Percentiles rank a stretch among this genome's conserved stretches.
Evolutionary conservation across 768 basidiomycete genomes (phyloP).

Genomic region (Boletus pseudo-olivaceus): DNA sequence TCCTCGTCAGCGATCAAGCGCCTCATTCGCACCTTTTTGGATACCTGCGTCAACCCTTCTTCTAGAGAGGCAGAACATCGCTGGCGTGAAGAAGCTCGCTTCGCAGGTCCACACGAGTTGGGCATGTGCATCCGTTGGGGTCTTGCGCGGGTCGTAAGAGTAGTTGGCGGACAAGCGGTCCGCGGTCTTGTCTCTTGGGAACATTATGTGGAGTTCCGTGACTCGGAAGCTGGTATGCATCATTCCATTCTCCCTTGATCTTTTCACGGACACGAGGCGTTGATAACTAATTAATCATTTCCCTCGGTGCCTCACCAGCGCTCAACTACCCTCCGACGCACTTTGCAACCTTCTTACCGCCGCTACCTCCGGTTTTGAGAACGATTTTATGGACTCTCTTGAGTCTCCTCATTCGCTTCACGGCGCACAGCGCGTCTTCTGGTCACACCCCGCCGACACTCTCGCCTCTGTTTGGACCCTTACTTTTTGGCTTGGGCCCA

Average conservation of each 20-base stretch:
- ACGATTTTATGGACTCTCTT: slow-evolving; percentile 67
- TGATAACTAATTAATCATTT: slow-evolving; percentile 17
- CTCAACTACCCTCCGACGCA: slow-evolving; percentile 66
- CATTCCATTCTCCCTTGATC: slow-evolving; percentile 17
- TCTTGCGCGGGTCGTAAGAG: slow-evolving; percentile 71
- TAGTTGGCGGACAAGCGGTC: slow-evolving; percentile 66
- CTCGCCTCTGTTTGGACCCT: slow-evolving; percentile 83
- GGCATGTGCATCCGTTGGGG: slow-evolving; percentile 95
- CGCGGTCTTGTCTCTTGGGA: slow-evolving; percentile 87
- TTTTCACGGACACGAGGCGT: slow-evolving; percentile 25
- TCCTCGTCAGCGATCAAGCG: slow-evolving; percentile 69
- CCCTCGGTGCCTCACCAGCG: slow-evolving; percentile 33
- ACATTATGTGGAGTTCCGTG: slow-evolving; percentile 75
- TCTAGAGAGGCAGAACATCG: slow-evolving; percentile 44
- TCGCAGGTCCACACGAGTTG: slow-evolving; percentile 83
- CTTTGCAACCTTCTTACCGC: slow-evolving; percentile 65
- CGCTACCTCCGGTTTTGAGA: slow-evolving; percentile 51
- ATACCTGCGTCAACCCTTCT: slow-evolving; percentile 44
- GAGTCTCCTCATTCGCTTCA: slow-evolving; percentile 76
- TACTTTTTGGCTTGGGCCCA: slow-evolving; percentile 78
- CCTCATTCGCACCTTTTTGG: slow-evolving; percentile 79
- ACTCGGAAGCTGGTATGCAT: slow-evolving; percentile 73
- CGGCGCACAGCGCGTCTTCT: slow-evolving; percentile 78
- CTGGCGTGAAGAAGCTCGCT: slow-evolving; percentile 78
- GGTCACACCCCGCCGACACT: slow-evolving; percentile 91